Percentiles rank a stretch among this genome's conserved stretches.
These are phyloP conservation scores for Coemansia sp. DNA, from an alignment of 192 early-diverging fungal species.

Conservation along the genomic window DNA sequence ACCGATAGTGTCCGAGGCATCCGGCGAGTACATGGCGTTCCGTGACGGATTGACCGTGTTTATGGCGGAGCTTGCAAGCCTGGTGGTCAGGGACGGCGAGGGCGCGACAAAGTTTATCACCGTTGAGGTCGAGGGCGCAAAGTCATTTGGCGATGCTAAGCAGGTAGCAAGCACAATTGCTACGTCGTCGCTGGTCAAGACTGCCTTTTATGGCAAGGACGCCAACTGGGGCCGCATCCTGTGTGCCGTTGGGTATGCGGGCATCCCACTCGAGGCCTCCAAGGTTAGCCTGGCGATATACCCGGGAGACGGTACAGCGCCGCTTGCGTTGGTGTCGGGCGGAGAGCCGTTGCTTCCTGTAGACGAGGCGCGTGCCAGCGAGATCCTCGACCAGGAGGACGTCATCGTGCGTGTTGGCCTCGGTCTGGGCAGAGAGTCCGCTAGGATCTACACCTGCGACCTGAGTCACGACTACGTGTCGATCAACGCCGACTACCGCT, in stretches of 20 bases:
- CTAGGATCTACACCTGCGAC: slow-evolving; percentile 94
- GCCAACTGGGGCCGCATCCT: slow-evolving; percentile 98
- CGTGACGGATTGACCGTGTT: slow-evolving; percentile 73
- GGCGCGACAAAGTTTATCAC: slow-evolving; percentile 98
- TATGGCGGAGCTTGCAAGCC: slow-evolving; percentile 80
- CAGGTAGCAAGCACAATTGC: slow-evolving; percentile 83
- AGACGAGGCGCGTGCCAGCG: slow-evolving; percentile 76
- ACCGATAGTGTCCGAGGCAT: slow-evolving; percentile 25
- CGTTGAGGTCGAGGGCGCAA: slow-evolving; percentile 76
- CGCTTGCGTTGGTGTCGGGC: slow-evolving; percentile 69
- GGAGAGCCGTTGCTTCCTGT: slow-evolving; percentile 80
- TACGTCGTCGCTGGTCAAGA: slow-evolving; percentile 93
- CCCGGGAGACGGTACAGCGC: slow-evolving; percentile 61
- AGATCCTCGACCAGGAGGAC: slow-evolving; percentile 87
- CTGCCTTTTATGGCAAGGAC: slow-evolving; percentile 93
- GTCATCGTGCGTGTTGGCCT: slow-evolving; percentile 77
- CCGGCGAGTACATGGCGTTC: slow-evolving; percentile 67
- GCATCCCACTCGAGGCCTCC: slow-evolving; percentile 67
- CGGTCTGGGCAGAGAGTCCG: slow-evolving; percentile 69
- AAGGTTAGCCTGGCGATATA: slow-evolving; percentile 76
- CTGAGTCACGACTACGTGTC: slow-evolving; percentile 90
- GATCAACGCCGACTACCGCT: slow-evolving; percentile 92
- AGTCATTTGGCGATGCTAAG: slow-evolving; percentile 74
- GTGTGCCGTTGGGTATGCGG: slow-evolving; percentile 87
- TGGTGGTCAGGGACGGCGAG: slow-evolving; percentile 95